phyloP scores from a whole-genome alignment of 192 early-diverging fungal genomes.

The Coemansia sp. region DNA sequence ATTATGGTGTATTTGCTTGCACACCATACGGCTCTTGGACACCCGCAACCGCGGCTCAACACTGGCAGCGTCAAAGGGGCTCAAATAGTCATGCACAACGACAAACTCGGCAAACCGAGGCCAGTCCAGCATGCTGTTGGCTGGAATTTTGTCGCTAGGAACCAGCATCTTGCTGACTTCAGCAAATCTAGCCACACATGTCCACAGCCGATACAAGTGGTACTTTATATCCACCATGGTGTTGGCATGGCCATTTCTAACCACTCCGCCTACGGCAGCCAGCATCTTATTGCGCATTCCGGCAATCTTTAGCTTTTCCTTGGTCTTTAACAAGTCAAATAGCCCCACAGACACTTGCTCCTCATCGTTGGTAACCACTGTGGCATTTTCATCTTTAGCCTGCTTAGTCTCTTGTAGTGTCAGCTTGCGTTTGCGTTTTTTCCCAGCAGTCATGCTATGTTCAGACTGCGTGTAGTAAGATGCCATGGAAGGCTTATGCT shows the following conservation, averaged over 20 bases:
- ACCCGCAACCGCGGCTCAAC: constrained; percentile 38
- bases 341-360: constrained; percentile 20
- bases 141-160: not conserved
- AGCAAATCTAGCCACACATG: constrained; percentile 23
- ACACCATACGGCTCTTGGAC: constrained; percentile 22
- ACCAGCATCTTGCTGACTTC: constrained; percentile 13
- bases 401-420: constrained; percentile 3
- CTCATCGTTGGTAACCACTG: constrained; percentile 22
- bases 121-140: not conserved
- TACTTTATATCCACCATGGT: constrained; percentile 30
- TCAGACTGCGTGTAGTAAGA: not conserved
- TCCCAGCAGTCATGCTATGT: not conserved
- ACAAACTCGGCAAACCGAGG: constrained; percentile 41
- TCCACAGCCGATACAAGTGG: constrained; percentile 46
- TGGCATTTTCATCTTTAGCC: not conserved
- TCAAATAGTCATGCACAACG: constrained; percentile 27
- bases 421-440: constrained; percentile 29
- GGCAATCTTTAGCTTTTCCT: constrained; percentile 39
- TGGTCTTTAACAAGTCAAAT: constrained; percentile 38
- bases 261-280: constrained; percentile 30
- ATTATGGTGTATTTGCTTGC: not conserved
- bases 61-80: constrained; percentile 16
- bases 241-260: constrained; percentile 14
- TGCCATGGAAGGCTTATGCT: not conserved
- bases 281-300: constrained; percentile 41